A percentile compares a stretch with the other conserved stretches of the same genome.
Evolutionary conservation across 208 protist genomes (phyloP).

Genomic region (Acanthamoeba lenticulata): DNA sequence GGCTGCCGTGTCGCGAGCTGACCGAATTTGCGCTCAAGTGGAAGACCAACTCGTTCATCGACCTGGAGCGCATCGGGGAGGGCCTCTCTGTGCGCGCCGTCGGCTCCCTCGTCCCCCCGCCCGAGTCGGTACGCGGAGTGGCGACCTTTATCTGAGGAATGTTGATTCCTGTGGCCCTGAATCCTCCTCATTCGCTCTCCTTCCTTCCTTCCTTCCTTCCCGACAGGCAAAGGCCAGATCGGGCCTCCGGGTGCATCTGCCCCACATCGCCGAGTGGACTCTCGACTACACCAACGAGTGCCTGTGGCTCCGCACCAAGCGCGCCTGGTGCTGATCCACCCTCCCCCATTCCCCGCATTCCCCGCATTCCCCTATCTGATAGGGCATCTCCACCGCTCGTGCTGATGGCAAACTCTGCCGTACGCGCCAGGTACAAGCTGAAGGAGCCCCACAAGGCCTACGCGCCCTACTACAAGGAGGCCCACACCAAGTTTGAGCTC

Average conservation of each 20-base stretch:
- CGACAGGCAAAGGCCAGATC: neutral
- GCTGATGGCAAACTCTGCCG: neutral
- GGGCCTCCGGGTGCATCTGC: neutral
- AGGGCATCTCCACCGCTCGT: neutral
- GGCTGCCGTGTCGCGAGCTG: neutral
- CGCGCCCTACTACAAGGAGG: neutral
- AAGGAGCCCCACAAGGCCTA: neutral
- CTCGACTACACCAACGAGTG: conserved; percentile 16
- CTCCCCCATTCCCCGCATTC: neutral
- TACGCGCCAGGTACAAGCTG: neutral
- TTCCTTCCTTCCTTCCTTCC: neutral
- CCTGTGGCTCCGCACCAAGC: neutral
- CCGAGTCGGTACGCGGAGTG: neutral
- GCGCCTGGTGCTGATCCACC: neutral
- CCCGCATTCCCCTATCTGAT: neutral
- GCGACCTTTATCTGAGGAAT: neutral
- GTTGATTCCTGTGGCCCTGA: neutral
- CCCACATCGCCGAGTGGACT: neutral
- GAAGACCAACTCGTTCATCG: neutral
- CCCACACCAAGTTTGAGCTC: neutral
- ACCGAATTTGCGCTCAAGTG: neutral
- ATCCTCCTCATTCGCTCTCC: neutral
- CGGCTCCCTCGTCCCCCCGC: neutral
- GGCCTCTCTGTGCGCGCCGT: neutral
- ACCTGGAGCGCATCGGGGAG: neutral